Conservation (phyloP, 1,284 basidiomycete species). For the Naganishia sp. region DNA sequence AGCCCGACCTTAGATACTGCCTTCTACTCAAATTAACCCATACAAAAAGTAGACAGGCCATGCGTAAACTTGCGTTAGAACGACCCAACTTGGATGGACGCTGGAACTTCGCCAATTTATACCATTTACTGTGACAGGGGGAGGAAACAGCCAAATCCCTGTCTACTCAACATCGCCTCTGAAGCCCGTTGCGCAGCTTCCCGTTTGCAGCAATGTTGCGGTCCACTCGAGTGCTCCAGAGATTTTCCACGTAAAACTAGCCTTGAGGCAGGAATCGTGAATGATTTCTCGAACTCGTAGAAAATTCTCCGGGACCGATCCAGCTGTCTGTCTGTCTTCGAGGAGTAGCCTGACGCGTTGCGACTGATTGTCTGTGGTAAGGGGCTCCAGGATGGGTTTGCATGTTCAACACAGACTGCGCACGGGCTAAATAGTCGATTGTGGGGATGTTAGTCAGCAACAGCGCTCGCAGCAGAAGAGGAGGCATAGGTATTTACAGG, state of each 20-base stretch:
- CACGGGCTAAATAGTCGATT: background rate
- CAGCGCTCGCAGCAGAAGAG: background rate
- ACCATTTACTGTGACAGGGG: no score
- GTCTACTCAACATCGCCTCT: no score
- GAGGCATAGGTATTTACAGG: background rate
- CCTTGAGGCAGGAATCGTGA: conserved; percentile 9
- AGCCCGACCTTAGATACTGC: no score
- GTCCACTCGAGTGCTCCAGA: background rate
- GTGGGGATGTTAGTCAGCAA: background rate
- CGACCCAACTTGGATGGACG: no score
- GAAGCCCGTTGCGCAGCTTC: no score
- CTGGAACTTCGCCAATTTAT: no score
- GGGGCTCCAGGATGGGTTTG: background rate
- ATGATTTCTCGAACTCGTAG: background rate
- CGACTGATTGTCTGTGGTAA: background rate
- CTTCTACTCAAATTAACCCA: no score
- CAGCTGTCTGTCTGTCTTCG: conserved; percentile 6
- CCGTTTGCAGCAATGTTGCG: no score
- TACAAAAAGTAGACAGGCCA: no score
- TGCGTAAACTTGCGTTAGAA: no score
- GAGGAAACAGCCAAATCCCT: no score
- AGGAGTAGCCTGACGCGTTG: conserved; percentile 13
- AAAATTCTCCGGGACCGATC: conserved; percentile 1
- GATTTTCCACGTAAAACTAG: background rate
- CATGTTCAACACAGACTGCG: conserved; percentile 2